Percentiles rank a stretch among this genome's conserved stretches.
Conservation (phyloP, 257 asterid species). For the Linderniella brevidens region DNA sequence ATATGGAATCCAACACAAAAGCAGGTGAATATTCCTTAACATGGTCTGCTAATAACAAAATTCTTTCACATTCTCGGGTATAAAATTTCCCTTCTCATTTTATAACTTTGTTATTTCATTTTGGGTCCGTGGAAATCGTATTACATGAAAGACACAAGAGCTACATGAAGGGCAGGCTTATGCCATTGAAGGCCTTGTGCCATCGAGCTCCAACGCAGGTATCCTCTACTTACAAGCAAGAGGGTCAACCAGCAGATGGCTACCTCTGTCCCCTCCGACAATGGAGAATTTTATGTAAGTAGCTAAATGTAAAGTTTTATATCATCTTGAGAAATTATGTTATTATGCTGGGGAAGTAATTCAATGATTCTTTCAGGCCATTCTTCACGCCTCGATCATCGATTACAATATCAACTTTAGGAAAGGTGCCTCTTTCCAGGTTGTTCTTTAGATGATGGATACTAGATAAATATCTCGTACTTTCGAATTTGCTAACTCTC, state of each 20-base stretch:
- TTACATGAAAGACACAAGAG: slow-evolving; percentile 35
- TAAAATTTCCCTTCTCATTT: background rate
- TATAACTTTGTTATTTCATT: slow-evolving; percentile 5
- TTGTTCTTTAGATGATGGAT: slow-evolving; percentile 14
- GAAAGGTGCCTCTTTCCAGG: slow-evolving; percentile 69
- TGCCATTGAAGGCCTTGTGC: slow-evolving; percentile 55
- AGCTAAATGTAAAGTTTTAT: slow-evolving; percentile 7
- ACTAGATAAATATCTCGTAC: slow-evolving; percentile 3
- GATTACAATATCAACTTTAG: slow-evolving; percentile 43
- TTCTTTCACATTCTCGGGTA: background rate
- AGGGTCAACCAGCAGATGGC: slow-evolving; percentile 63
- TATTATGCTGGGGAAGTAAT: slow-evolving; percentile 10
- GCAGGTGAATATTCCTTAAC: slow-evolving; percentile 30
- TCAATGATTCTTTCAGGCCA: slow-evolving; percentile 33
- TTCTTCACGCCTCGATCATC: slow-evolving; percentile 68
- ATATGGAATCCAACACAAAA: slow-evolving; percentile 89
- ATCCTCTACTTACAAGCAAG: slow-evolving; percentile 68
- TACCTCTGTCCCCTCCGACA: slow-evolving; percentile 34
- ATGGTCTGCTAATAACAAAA: background rate
- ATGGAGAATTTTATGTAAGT: slow-evolving; percentile 47
- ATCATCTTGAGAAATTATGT: slow-evolving; percentile 1
- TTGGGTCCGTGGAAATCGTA: slow-evolving; percentile 4
- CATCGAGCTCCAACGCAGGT: slow-evolving; percentile 53
- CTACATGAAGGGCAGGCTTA: slow-evolving; percentile 75
- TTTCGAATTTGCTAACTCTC: background rate